Evolutionary conservation across 2,329 filamentous ascomycete genomes (phyloP), one percentile per base, ranked within the genome.

Genomic region (Lachnellula occidentalis): DNA sequence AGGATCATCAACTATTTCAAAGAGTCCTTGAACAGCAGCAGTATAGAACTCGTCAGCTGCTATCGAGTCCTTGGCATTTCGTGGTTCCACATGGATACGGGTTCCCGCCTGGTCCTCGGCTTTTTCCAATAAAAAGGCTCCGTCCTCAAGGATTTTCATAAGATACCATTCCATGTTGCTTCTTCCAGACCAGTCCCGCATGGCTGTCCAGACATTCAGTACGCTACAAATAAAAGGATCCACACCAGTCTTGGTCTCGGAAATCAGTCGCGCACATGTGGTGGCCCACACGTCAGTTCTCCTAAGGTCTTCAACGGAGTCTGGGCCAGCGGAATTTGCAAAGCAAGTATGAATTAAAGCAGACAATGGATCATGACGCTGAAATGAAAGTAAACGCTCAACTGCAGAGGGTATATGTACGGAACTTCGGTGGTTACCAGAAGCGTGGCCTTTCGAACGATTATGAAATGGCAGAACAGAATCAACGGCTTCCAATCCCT

Each of bases 61-160:
- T 64, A 88, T 85, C 58, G 89, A 88, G 67, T 94, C 88, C 69
- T 92, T 88, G 55, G 85, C 82, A 59, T 85, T 85, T 74, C 88
- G 88, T 58, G 85, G 79, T 53, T 86, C 85, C 41, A 88, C 76
- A 71, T 90, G 85, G 71, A 86, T 80, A 60, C 86, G 78, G 57
- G 85, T 84, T 36, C 85, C 82, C 58, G 87, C 80, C 64, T 90
- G 87, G 67, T 91, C 87, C 70, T 92, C 88, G 65, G 89, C 85
- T 67, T 88, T 86, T 67, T 96, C 91, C 63, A 96, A 78, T 54
- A 97, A 77, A 68, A 96, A 96, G 39, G 91, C 87, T 61, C 94
- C 94, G 64, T 95, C 88, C 72, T 96, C 90, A 34, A 99, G 81
- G 57, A 95, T 90, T 69, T 94, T 89, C 88, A 96, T 94, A 12